Percentiles rank a stretch among this genome's conserved stretches.
These are phyloP conservation scores for Lichtheimia hyalospora DNA, from an alignment of 371 early-diverging fungal genomes.

Conservation along the genomic window DNA sequence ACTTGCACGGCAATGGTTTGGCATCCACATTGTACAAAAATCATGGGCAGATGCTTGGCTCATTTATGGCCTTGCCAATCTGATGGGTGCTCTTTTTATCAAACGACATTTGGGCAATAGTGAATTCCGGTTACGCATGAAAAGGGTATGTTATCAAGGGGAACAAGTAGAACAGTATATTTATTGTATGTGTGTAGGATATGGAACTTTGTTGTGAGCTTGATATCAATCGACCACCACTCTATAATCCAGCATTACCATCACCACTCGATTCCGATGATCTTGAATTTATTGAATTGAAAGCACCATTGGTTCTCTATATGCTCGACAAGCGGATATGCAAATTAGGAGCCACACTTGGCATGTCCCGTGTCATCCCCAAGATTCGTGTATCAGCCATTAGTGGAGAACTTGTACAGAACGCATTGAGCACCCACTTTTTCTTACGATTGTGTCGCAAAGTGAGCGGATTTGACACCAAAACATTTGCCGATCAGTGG, in stretches of 20 bases:
- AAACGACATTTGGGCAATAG: constrained; percentile 83
- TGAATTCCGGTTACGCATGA: constrained; percentile 83
- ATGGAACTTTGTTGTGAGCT: constrained; percentile 78
- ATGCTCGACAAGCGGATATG: constrained; percentile 92
- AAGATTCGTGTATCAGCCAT: constrained; percentile 78
- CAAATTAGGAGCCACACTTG: constrained; percentile 75
- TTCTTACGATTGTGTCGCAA: constrained; percentile 83
- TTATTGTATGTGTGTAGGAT: constrained; percentile 51
- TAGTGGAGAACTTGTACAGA: constrained; percentile 77
- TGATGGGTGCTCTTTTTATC: constrained; percentile 73
- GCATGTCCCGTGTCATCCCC: constrained; percentile 79
- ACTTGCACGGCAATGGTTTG: constrained; percentile 92
- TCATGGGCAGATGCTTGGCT: constrained; percentile 91
- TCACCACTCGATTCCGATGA: constrained; percentile 72
- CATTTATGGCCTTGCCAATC: constrained; percentile 77
- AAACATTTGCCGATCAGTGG: constrained; percentile 92
- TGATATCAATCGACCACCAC: constrained; percentile 86
- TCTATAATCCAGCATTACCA: constrained; percentile 67
- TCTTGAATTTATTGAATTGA: constrained; percentile 78
- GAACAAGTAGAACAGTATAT: background rate
- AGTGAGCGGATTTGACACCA: constrained; percentile 78
- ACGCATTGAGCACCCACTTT: constrained; percentile 81
- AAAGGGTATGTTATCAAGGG: constrained; percentile 50
- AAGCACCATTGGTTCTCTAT: constrained; percentile 86
- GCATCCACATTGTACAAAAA: constrained; percentile 80